A percentile compares a stretch with the other conserved stretches of the same genome.
phyloP scores from a whole-genome alignment of 768 basidiomycete species.

The Termitomyces sp. region DNA sequence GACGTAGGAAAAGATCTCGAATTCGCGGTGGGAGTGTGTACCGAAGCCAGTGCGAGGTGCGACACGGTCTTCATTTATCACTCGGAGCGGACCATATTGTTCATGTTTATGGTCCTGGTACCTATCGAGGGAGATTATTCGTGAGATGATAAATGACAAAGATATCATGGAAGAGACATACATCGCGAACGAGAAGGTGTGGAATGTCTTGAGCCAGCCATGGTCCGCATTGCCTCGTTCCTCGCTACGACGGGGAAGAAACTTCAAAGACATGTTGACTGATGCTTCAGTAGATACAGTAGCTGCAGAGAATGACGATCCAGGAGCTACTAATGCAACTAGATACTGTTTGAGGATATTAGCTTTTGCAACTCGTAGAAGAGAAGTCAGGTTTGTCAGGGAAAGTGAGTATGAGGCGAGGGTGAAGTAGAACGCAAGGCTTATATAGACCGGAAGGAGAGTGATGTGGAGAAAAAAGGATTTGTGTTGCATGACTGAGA shows the following conservation, averaged over 20 bases:
- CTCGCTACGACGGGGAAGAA: constrained; percentile 50
- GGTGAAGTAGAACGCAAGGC: constrained; percentile 28
- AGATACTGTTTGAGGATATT: constrained; percentile 25
- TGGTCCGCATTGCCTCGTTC: constrained; percentile 73
- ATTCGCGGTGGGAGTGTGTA: constrained; percentile 75
- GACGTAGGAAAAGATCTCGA: constrained; percentile 91
- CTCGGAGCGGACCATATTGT: constrained; percentile 69
- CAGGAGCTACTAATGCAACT: constrained; percentile 5
- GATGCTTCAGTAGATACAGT: neutral
- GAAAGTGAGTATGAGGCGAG: constrained; percentile 18
- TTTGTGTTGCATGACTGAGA: constrained; percentile 30
- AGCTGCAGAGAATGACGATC: constrained; percentile 8
- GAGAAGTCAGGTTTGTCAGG: constrained; percentile 30
- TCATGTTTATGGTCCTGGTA: constrained; percentile 58
- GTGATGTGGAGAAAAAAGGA: constrained; percentile 28
- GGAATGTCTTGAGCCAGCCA: constrained; percentile 84
- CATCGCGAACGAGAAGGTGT: constrained; percentile 76
- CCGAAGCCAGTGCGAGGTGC: constrained; percentile 75
- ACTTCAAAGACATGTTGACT: constrained; percentile 26
- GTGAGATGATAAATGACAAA: neutral
- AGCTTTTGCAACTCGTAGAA: constrained; percentile 29
- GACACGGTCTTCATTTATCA: constrained; percentile 94
- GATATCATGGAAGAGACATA: constrained; percentile 27
- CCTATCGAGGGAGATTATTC: constrained; percentile 18
- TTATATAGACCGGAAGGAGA: constrained; percentile 35